Conservation (phyloP, 2,329 filamentous ascomycete genomes). For the Colletotrichum sp. region DNA sequence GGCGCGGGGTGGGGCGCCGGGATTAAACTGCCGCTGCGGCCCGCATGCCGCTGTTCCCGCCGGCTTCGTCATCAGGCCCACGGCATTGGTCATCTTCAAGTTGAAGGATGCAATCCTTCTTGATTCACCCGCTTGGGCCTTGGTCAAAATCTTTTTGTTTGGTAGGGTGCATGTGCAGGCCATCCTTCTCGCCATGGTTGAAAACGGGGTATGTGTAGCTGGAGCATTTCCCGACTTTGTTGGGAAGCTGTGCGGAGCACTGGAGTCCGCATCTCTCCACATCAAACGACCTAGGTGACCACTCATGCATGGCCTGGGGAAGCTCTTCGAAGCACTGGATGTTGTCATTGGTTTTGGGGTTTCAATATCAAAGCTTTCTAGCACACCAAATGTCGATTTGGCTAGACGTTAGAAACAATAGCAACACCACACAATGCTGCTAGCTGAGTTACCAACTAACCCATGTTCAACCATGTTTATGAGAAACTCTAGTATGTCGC, state of each 20-base stretch:
- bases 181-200: fast-evolving
- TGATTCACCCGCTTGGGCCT: not conserved
- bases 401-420: not conserved
- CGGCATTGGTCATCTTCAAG: not conserved
- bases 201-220: not conserved
- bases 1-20: not conserved
- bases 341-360: fast-evolving
- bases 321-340: not conserved
- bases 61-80: not conserved
- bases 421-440: not conserved
- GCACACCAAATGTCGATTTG: not conserved
- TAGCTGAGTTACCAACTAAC: not conserved
- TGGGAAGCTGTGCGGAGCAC: not conserved
- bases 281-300: not conserved
- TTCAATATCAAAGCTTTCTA: fast-evolving
- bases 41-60: not conserved
- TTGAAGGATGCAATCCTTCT: not conserved
- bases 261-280: not conserved
- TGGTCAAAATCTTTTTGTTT: not conserved
- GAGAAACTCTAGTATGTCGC: not conserved
- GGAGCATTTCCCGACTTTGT: not conserved
- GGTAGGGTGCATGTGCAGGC: not conserved
- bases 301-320: not conserved
- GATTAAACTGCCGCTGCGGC: not conserved
- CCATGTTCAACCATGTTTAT: fast-evolving